Evolutionary conservation across 495 filamentous ascomycete species (phyloP).

Genomic region (Talaromyces trachyspermus): DNA sequence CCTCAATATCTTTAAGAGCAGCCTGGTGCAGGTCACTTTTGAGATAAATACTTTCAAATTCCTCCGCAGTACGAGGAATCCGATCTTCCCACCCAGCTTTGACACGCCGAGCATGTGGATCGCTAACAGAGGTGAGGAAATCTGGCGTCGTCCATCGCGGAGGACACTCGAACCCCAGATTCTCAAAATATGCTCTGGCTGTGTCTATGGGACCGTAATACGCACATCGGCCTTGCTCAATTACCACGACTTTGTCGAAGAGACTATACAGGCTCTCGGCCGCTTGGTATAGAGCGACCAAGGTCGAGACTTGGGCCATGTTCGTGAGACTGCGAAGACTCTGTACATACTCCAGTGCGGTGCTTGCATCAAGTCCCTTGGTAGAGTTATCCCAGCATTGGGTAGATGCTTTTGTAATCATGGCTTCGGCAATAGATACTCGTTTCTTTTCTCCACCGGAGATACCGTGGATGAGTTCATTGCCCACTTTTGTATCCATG

Average conservation of each 20-base stretch:
- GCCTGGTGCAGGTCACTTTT: slow-evolving; percentile 34
- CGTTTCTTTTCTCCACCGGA: slow-evolving; percentile 70
- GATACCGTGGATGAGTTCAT: slow-evolving; percentile 58
- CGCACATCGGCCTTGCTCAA: slow-evolving; percentile 57
- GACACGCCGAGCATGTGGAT: slow-evolving; percentile 52
- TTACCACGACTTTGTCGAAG: slow-evolving; percentile 64
- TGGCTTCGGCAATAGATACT: slow-evolving; percentile 61
- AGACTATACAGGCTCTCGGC: slow-evolving; percentile 60
- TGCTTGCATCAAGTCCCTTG: slow-evolving; percentile 58
- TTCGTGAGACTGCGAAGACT: slow-evolving; percentile 55
- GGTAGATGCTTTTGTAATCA: slow-evolving; percentile 56
- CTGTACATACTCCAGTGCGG: slow-evolving; percentile 59
- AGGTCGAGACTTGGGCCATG: slow-evolving; percentile 51
- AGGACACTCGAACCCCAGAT: slow-evolving; percentile 54
- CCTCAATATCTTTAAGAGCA: slow-evolving; percentile 34
- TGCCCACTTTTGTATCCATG: slow-evolving; percentile 59
- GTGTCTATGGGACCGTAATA: slow-evolving; percentile 55
- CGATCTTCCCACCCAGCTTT: slow-evolving; percentile 51
- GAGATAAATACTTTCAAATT: slow-evolving; percentile 49
- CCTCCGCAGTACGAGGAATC: slow-evolving; percentile 51
- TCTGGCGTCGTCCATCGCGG: slow-evolving; percentile 60
- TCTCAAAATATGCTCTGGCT: slow-evolving; percentile 55
- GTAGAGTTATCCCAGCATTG: slow-evolving; percentile 69
- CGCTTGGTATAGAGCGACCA: slow-evolving; percentile 65
- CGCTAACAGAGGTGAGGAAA: slow-evolving; percentile 61